Percentiles rank a stretch among this genome's conserved stretches.
Evolutionary conservation across 139 green algal species (phyloP).

Genomic region (Closterium sp.): DNA sequence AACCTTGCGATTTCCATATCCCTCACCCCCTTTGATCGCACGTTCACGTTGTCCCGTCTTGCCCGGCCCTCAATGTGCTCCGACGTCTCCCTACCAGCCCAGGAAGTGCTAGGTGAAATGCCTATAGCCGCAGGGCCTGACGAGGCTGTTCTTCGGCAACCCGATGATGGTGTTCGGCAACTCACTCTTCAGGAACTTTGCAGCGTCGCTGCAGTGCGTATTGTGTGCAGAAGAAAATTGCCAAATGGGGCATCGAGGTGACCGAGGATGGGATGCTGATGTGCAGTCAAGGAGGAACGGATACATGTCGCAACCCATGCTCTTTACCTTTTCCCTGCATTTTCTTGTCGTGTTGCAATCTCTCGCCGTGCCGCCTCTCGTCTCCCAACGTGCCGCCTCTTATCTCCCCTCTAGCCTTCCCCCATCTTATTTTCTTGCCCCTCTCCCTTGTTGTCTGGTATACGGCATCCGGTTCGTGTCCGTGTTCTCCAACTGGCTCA

Average conservation of each 20-base stretch:
- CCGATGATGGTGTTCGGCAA: neutral
- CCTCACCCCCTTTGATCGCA: neutral
- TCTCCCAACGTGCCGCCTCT: too few relatives aligned
- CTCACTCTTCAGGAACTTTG: slow-evolving; percentile 2
- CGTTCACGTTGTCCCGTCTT: neutral
- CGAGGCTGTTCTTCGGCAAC: neutral
- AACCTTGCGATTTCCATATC: neutral
- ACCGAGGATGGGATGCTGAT: too few relatives aligned
- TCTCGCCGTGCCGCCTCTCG: too few relatives aligned
- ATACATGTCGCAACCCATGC: too few relatives aligned
- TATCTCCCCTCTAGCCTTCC: too few relatives aligned
- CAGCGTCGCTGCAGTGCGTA: neutral
- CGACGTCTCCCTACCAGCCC: neutral
- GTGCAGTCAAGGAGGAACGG: too few relatives aligned
- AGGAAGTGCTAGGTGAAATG: neutral
- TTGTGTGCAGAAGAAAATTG: neutral
- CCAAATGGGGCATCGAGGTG: neutral
- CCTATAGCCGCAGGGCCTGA: neutral
- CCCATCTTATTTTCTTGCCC: neutral
- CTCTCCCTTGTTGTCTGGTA: too few relatives aligned
- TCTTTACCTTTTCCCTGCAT: too few relatives aligned
- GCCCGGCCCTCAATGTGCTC: neutral
- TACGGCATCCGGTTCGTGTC: slow-evolving; percentile 4
- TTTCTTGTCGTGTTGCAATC: too few relatives aligned
- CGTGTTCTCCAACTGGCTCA: slow-evolving; percentile 12